phyloP scores from a whole-genome alignment of 1,284 basidiomycete genomes.

The Fistulina hepatica region DNA sequence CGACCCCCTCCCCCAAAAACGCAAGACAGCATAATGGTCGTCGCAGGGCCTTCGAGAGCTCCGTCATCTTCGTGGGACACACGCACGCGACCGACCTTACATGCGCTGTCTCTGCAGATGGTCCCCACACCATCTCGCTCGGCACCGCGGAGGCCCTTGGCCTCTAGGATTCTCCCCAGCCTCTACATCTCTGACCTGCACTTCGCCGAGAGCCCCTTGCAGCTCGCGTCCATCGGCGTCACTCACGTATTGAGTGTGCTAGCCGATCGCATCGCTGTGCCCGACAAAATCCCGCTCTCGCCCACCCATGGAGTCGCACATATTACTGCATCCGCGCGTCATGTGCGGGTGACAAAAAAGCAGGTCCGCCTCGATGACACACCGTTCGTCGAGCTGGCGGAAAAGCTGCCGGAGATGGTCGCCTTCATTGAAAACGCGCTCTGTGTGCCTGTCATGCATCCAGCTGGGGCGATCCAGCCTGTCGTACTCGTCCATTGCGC shows the following conservation, averaged over 20 bases:
- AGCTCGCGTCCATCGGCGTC: conserved; percentile 46
- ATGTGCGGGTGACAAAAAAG: conserved; percentile 25
- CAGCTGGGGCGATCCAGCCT: conserved; percentile 32
- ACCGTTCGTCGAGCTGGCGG: conserved; percentile 62
- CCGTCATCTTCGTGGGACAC: no score
- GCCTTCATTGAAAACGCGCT: conserved; percentile 50
- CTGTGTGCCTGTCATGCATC: no score
- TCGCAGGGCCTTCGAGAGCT: no score
- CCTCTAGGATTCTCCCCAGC: conserved; percentile 51
- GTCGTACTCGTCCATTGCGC: conserved; percentile 75
- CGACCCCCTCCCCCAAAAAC: no score
- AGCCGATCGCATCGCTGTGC: conserved; percentile 44
- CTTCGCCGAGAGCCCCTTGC: conserved; percentile 49
- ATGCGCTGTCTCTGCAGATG: no score
- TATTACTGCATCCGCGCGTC: conserved; percentile 26
- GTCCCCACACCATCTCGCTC: no score
- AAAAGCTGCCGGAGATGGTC: conserved; percentile 48
- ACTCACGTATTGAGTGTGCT: conserved; percentile 61
- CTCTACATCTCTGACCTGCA: conserved; percentile 63
- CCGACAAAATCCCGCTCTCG: no score
- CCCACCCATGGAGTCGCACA: no score
- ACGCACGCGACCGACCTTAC: no score
- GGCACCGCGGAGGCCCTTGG: no score
- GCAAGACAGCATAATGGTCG: no score
- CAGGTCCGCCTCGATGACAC: conserved; percentile 56